Evolutionary conservation across 2,329 filamentous ascomycete species (phyloP).

Genomic region (Aspergillus pseudoglaucus): DNA sequence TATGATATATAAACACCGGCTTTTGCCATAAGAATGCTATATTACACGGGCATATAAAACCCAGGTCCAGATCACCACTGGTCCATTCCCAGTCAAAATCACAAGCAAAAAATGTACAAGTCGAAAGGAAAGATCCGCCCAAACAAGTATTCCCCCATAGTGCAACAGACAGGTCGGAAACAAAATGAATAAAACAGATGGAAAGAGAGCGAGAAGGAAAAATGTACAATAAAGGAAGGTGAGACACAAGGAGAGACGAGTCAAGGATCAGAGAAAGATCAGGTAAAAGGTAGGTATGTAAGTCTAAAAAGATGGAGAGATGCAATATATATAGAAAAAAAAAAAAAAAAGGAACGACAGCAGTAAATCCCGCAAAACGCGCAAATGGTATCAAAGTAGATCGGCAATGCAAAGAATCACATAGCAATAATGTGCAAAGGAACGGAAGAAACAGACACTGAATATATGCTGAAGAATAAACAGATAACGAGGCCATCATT

Average conservation of each 20-base stretch:
- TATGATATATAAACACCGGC: constrained; percentile 13
- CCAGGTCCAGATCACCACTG: constrained; percentile 15
- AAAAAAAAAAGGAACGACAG: constrained; percentile 16
- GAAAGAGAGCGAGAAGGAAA: constrained; percentile 6
- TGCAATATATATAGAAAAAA: constrained; percentile 13
- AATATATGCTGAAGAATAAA: constrained; percentile 16
- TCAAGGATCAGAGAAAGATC: not conserved
- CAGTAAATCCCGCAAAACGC: constrained; percentile 24
- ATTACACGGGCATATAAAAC: constrained; percentile 25
- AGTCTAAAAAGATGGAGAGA: constrained; percentile 7
- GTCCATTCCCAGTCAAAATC: constrained; percentile 17
- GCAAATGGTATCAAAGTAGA: constrained; percentile 23
- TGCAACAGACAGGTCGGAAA: constrained; percentile 14
- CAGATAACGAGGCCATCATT: constrained; percentile 29
- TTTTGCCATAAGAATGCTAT: constrained; percentile 18
- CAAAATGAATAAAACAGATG: not conserved
- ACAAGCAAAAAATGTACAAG: constrained; percentile 18
- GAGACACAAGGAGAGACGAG: too few relatives aligned
- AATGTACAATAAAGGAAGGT: constrained; percentile 15
- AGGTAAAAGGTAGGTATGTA: not conserved
- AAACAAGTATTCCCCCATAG: constrained; percentile 5
- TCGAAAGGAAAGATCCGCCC: not conserved
- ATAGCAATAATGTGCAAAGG: constrained; percentile 15
- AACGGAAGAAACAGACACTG: constrained; percentile 18
- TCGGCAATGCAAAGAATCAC: constrained; percentile 10